Evolutionary conservation across 164 flowering plant species (phyloP), one percentile per base, ranked within the genome.

Genomic region (Kingdonia uniflora): DNA sequence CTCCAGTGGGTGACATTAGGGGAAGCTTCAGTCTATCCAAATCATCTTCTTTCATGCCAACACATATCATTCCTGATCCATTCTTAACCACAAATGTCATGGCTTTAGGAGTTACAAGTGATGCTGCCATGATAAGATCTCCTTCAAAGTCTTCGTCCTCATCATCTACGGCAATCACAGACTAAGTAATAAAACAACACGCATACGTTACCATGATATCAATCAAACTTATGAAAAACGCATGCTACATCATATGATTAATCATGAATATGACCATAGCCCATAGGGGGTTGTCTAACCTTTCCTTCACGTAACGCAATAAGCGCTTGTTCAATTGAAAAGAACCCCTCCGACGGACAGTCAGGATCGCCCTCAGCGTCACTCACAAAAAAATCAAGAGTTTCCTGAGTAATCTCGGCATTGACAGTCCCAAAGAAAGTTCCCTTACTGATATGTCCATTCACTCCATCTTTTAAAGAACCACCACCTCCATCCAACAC

Each of bases 311-410:
- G 77, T 39, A 87, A 43, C 0, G 82, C 57, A 35, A 60, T 46
- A 1, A 91, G 71, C 0, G 95, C 97, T 40, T 83, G 80, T 60
- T 85, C 90, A 21, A 91, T 71, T 0, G 96, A 79, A 45, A 81
- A 71, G 64, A 70, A 84, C 2, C 97, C 97, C 2, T 74, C 69
- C 1, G 91, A 64, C 1, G 97, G 97, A 59, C 95, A 64, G 39
- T 84, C 96, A 42, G 96, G 97, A 68, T 85, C 97, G 19, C 92
- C 97, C 58, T 87, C 84, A 2, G 90, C 83, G 63, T 87, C 92
- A 57, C 96, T 85, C 26, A 87, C 96, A 62, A 85, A 87, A 77
- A 87, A 85, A 79, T 83, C 92, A 58, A 56, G 60, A 5, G 80
- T 80, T 55, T 80, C 95, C 0, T 72, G 78, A 4, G 86, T 84